phyloP scores from a whole-genome alignment of 192 early-diverging fungal genomes.

The Backusella parvicylindrica region DNA sequence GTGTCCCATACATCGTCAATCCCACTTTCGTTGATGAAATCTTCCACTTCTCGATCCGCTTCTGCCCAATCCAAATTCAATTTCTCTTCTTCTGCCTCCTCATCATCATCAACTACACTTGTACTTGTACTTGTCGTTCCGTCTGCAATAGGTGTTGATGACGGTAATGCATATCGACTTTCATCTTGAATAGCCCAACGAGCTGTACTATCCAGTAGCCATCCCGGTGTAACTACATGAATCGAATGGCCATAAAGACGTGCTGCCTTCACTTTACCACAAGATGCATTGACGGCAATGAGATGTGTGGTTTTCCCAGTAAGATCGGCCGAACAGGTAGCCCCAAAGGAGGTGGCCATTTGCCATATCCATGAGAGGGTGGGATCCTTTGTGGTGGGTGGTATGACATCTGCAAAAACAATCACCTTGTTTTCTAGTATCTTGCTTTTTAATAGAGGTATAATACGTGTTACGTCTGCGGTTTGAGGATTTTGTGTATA shows the following conservation, averaged over 20 bases:
- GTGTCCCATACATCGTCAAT: slow-evolving; percentile 30
- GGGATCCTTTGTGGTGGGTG: slow-evolving; percentile 51
- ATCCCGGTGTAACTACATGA: slow-evolving; percentile 55
- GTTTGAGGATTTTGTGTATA: slow-evolving; percentile 35
- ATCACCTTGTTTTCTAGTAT: slow-evolving; percentile 69
- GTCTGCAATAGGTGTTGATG: neutral
- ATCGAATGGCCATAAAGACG: slow-evolving; percentile 36
- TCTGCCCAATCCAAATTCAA: slow-evolving; percentile 40
- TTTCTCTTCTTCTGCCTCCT: slow-evolving; percentile 31
- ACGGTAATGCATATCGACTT: slow-evolving; percentile 46
- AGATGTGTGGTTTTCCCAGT: slow-evolving; percentile 76
- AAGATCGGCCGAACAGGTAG: slow-evolving; percentile 63
- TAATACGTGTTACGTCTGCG: slow-evolving; percentile 45
- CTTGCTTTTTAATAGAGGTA: slow-evolving; percentile 53
- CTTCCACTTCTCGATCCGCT: slow-evolving; percentile 34
- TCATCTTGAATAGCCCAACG: slow-evolving; percentile 75
- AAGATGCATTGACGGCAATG: slow-evolving; percentile 77
- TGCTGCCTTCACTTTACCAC: slow-evolving; percentile 78
- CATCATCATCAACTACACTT: neutral
- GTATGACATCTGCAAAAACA: slow-evolving; percentile 83
- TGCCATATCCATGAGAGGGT: slow-evolving; percentile 77
- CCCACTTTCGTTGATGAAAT: slow-evolving; percentile 31
- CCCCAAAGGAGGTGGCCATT: slow-evolving; percentile 80
- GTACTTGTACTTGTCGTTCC: slow-evolving; percentile 6
- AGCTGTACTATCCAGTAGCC: slow-evolving; percentile 67